Percentiles rank a stretch among this genome's conserved stretches.
Evolutionary conservation across 2,329 filamentous ascomycete species (phyloP).

Genomic region (Xylaria sp.): DNA sequence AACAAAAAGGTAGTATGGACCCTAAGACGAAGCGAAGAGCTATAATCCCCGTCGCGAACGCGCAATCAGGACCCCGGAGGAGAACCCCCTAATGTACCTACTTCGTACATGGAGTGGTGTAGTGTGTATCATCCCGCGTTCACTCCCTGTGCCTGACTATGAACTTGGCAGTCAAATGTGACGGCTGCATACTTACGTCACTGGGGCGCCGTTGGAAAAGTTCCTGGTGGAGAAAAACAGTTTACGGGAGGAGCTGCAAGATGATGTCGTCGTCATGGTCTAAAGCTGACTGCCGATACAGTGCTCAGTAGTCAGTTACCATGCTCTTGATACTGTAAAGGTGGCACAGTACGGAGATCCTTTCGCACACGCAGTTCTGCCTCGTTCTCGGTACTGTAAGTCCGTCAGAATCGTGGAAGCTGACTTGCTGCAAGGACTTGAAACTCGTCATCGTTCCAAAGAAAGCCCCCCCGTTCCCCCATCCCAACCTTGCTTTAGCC

Average conservation of each 20-base stretch:
- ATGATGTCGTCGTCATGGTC: conserved; percentile 19
- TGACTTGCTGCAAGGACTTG: neutral
- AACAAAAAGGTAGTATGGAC: neutral
- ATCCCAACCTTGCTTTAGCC: neutral
- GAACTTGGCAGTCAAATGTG: neutral
- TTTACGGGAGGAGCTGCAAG: conserved; percentile 5
- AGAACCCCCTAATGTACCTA: neutral
- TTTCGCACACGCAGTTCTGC: neutral
- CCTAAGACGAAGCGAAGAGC: neutral
- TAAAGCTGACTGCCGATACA: neutral
- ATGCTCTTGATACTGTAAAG: neutral
- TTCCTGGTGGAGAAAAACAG: neutral
- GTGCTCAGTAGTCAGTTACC: too few species aligned
- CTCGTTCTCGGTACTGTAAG: neutral
- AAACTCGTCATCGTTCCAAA: neutral
- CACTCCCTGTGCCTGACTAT: conserved; percentile 13
- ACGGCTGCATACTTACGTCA: conserved; percentile 15
- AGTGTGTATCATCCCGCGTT: neutral
- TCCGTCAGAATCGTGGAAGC: neutral
- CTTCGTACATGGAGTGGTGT: neutral
- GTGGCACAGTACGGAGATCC: neutral
- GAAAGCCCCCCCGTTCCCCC: neutral
- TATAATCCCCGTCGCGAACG: neutral
- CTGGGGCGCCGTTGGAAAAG: neutral
- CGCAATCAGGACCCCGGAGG: neutral